These are phyloP conservation scores for Verticillium longisporum DNA, from an alignment of 2,329 filamentous ascomycete genomes.

Conservation along the genomic window DNA sequence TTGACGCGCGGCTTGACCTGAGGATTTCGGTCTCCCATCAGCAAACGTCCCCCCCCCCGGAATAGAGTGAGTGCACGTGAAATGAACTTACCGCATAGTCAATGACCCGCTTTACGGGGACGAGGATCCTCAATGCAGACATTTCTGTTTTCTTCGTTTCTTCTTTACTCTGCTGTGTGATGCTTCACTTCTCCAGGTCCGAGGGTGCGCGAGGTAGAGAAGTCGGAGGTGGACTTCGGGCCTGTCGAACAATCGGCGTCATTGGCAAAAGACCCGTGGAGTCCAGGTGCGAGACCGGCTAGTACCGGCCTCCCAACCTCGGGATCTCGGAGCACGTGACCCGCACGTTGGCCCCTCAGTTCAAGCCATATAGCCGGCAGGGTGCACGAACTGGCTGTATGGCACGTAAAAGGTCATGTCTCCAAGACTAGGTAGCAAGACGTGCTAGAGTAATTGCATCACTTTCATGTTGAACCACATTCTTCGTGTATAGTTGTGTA, in stretches of 20 bases:
- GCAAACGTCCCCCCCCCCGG: not conserved
- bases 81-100: conserved; percentile 66
- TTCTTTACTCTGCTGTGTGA: conserved; percentile 6
- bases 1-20: conserved; percentile 65
- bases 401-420: no score
- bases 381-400: not conserved
- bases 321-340: conserved; percentile 27
- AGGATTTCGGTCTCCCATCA: not conserved
- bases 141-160: conserved; percentile 5
- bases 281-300: conserved; percentile 30
- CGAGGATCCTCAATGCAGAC: conserved; percentile 48
- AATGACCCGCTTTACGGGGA: conserved; percentile 78
- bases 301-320: conserved; percentile 35
- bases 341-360: conserved; percentile 6
- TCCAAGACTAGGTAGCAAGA: not conserved
- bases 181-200: not conserved
- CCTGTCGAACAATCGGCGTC: conserved; percentile 2
- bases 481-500: not conserved
- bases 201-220: conserved; percentile 1
- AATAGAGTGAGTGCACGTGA: not conserved
- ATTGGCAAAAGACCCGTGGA: conserved; percentile 12
- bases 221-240: conserved; percentile 5
- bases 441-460: not conserved
- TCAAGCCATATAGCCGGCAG: not conserved
- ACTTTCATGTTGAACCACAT: not conserved